Evolutionary conservation across 1,139 yeast species (phyloP), one percentile per base, ranked within the genome.

Genomic region (Lodderomyces jiufengensis): DNA sequence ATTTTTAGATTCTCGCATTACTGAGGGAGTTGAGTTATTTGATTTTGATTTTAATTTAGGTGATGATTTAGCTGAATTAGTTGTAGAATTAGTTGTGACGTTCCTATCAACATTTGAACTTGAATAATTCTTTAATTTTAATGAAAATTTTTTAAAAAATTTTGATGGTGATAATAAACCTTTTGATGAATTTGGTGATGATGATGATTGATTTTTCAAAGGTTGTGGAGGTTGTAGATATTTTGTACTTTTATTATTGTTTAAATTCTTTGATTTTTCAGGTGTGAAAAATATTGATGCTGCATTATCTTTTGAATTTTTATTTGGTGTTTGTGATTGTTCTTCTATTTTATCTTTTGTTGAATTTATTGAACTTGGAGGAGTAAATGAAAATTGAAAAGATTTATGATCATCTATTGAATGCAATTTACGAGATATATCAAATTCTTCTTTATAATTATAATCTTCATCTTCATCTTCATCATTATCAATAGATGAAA

Each of bases 331-430:
- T 21, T 29, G 26, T 22, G 12, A 16, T n/a, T 29, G 32, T 4
- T 29, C 25, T 20, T 20, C 16, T 20, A 18, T 18, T 13, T 20
- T 7, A 9, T 24, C 21, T 11, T 15, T 14, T 10, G 6, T 29
- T 13, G 33, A 31, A 27, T 31, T 25, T 3, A 31, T n/a, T 5
- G 51, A 46, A 13, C 49, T 40, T 11, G 45, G 44, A 3, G 50
- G 46, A 8, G 50, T 45, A 15, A 36, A 14, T 22, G 27, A 24
- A 8, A 15, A n/a, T 22, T 15, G 31, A 8, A 21, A 22, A n/a
- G 12, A 11, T 7, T 27, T 20, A n/a, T 20, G 18, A 24, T 36
- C 29, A 23, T 31, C 20, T 10, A 24, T 14, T 13, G 35, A 27
- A 15, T 15, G n/a, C n/a, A n/a, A n/a, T n/a, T n/a, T n/a, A n/a